phyloP scores from a whole-genome alignment of 371 early-diverging fungal genomes.

The Coemansia sp. region DNA sequence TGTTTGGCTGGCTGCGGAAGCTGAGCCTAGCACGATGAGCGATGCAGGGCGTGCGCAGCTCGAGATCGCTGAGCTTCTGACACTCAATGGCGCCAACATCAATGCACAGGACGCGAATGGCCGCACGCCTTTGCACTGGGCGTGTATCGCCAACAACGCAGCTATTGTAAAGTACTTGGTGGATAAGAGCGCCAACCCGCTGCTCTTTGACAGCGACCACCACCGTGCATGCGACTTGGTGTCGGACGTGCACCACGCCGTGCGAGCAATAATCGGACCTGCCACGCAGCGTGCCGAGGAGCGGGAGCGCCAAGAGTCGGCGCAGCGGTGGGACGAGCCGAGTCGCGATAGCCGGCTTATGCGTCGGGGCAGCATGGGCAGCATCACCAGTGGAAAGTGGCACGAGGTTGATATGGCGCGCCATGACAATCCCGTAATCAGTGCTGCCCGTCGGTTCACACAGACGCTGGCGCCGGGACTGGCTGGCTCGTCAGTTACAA shows the following conservation, averaged over 20 bases:
- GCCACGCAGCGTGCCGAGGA: conserved; percentile 28
- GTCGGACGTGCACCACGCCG: not conserved
- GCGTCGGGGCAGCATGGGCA: conserved; percentile 11
- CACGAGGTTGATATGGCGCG: not conserved
- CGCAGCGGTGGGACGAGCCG: conserved; percentile 4
- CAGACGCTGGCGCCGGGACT: conserved; percentile 26
- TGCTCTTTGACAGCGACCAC: conserved; percentile 11
- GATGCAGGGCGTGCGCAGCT: conserved; percentile 12
- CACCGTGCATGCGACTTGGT: conserved; percentile 17
- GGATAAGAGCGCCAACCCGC: conserved; percentile 42
- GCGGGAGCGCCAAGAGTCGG: conserved; percentile 19
- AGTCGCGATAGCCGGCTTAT: not conserved
- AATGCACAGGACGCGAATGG: conserved; percentile 14
- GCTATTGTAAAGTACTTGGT: conserved; percentile 20
- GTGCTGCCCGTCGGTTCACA: conserved; percentile 32
- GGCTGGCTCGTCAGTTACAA: conserved; percentile 3
- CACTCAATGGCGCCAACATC: conserved; percentile 38
- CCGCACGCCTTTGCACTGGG: conserved; percentile 28
- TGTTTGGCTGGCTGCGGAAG: not conserved
- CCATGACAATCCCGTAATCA: not conserved
- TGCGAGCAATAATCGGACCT: conserved; percentile 2
- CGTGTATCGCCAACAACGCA: conserved; percentile 15
- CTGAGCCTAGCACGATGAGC: not conserved
- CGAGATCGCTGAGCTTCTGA: conserved; percentile 41
- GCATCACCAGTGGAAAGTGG: conserved; percentile 7